Conservation (phyloP, 495 filamentous ascomycete species). For the Annulohypoxylon stygium region DNA sequence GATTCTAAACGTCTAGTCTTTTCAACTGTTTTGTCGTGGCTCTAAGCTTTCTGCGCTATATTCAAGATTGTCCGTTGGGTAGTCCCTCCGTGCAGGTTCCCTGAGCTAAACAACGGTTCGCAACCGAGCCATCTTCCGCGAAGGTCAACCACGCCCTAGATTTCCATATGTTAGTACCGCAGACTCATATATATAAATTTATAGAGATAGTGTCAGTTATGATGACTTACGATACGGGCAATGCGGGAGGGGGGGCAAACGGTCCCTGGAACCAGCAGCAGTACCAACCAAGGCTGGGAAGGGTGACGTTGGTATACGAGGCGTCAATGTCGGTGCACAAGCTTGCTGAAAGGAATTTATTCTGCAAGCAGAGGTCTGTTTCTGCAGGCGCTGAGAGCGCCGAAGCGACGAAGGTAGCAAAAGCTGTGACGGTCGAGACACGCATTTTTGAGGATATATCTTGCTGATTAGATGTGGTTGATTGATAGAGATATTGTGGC, state of each 20-base stretch:
- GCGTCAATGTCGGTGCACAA: slow-evolving; percentile 35
- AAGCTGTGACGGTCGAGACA: slow-evolving; percentile 22
- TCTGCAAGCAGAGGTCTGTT: slow-evolving; percentile 38
- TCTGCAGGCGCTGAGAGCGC: slow-evolving; percentile 24
- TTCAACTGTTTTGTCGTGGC: not conserved
- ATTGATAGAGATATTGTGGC: not conserved
- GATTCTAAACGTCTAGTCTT: not conserved
- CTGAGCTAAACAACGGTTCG: slow-evolving; percentile 33
- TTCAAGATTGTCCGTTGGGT: slow-evolving; percentile 14
- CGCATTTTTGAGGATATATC: slow-evolving; percentile 33
- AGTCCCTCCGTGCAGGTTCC: slow-evolving; percentile 27
- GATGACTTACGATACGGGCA: slow-evolving; percentile 35
- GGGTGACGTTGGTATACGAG: slow-evolving; percentile 39
- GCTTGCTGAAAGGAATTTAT: slow-evolving; percentile 23
- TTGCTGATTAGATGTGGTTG: not conserved
- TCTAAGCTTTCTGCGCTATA: not conserved
- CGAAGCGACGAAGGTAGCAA: slow-evolving; percentile 26
- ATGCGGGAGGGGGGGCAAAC: slow-evolving; percentile 35
- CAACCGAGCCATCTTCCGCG: slow-evolving; percentile 40
- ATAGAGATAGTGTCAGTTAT: not conserved
- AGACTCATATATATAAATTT: not conserved
- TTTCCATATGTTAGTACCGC: not conserved
- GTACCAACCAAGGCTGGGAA: slow-evolving; percentile 38
- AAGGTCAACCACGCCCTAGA: slow-evolving; percentile 44
- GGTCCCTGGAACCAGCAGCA: slow-evolving; percentile 46